Evolutionary conservation across 306 rosid genomes (phyloP), one percentile per base, ranked within the genome.

Genomic region (Inga leiocalycina): DNA sequence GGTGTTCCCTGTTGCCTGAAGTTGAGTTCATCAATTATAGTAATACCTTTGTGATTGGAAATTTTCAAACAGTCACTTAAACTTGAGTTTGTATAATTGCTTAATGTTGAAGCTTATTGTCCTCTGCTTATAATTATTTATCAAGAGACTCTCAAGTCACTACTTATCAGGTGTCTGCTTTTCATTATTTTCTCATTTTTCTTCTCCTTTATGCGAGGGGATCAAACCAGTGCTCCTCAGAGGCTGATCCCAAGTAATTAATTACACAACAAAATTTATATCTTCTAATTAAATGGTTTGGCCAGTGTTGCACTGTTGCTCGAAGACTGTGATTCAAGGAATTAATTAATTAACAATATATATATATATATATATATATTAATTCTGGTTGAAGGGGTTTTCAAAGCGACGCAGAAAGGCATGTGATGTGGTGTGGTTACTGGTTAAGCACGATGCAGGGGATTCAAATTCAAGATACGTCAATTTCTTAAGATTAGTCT

Each of bases 1-100:
- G 59, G 97, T 96, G 72, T 80, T 75, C 56, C 95, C 91, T 30
- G 54, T 75, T 2, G 86, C 87, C 3, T 90, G 87, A 84, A 75
- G 71, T 30, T 37, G 4, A 43, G 37, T 68, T 83, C 59, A 19
- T 22, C 54, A 10, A 34, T 46, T 68, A 54, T 45, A 37, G 56
- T 46, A 74, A 62, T 43, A 73, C 65, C 34, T 71, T 37, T 41
- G 84, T 44, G 54, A 81, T 62, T 54, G 86, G 82, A 87, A 75
- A 67, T 80, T 87, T 83, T 83, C 81, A 48, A 59, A 70, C 32
- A 74, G 71, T 85, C 74, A 78, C 64, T 68, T 84, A 68, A 82
- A 71, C 39, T n/a, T 45, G 6, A 15, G 73, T 77, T 77, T 89
- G 87, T 85, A 74, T 76, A 88, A 87, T 82, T 70, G 85, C 80